Evolutionary conservation across 2,329 filamentous ascomycete species (phyloP).

Genomic region (Calonectria naviculata): DNA sequence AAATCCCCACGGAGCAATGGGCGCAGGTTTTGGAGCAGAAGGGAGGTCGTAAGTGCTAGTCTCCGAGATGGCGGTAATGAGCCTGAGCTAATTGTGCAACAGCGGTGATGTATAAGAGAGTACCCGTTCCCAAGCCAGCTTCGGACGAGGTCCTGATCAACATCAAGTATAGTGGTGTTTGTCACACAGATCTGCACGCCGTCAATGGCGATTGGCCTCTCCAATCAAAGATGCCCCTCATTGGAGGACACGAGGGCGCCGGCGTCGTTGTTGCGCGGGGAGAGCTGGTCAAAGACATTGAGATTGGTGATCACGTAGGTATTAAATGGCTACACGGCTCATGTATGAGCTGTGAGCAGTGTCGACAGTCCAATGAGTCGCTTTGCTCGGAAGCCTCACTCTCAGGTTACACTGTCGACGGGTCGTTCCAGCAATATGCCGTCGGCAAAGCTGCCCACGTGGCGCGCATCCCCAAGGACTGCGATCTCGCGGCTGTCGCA

Average conservation of each 20-base stretch:
- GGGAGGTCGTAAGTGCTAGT: constrained; percentile 64
- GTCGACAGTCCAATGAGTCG: constrained; percentile 81
- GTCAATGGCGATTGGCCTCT: constrained; percentile 90
- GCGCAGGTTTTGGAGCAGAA: constrained; percentile 86
- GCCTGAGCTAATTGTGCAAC: constrained; percentile 31
- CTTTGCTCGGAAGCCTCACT: constrained; percentile 79
- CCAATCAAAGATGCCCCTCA: constrained; percentile 78
- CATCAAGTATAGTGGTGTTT: constrained; percentile 89
- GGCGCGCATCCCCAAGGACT: constrained; percentile 79
- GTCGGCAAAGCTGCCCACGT: constrained; percentile 86
- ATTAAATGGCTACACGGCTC: constrained; percentile 91
- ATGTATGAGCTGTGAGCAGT: constrained; percentile 84
- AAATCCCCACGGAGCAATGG: constrained; percentile 85
- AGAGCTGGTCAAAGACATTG: constrained; percentile 77
- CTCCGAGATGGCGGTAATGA: background rate
- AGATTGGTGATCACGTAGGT: constrained; percentile 85
- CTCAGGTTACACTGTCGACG: constrained; percentile 90
- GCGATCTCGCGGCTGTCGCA: constrained; percentile 78
- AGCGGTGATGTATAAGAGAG: constrained; percentile 77
- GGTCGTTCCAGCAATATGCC: constrained; percentile 89
- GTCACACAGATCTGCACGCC: constrained; percentile 82
- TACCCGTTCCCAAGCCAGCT: constrained; percentile 80
- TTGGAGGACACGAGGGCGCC: constrained; percentile 82
- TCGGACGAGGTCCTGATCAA: constrained; percentile 90
- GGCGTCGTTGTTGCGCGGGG: constrained; percentile 84